Evolutionary conservation across 371 early-diverging fungal species (phyloP), one percentile per base, ranked within the genome.

Genomic region (Cladochytrium tenue): DNA sequence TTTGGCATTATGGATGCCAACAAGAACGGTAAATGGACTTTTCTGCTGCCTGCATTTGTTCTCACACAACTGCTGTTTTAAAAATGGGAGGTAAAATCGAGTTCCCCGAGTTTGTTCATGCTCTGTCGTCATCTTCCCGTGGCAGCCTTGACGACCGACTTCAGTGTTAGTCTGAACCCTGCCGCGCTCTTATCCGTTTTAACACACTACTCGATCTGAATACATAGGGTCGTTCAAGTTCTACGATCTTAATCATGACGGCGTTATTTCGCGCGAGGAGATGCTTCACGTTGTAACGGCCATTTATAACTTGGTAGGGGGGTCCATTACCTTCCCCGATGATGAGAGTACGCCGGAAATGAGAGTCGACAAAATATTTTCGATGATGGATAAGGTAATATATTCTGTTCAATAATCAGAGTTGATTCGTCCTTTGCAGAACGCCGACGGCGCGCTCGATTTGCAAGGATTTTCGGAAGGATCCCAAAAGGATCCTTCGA

Each of bases 231-330:
- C 82, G 20, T 84, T 91, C 70, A 86, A 90, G 82, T 75, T 97
- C 63, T 96, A 95, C 66, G 97, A 97, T 77, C 90, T 94, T 35
- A 90, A 97, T 71, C 84, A 90, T 62, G 95, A 97, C 73, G 92
- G 95, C 25, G 87, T 79, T 72, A 93, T 97, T 64, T 88, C 93
- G 23, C 84, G 84, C 31, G 90, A 89, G 15, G 97, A 97, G 80
- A 94, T 96, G 95, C 68, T 92, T 51, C 78, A 76, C 63, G 92
- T 95, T 58, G 96, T 95, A 7, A 90, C 92, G 53, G 93, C 97
- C 3, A 93, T 97, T 53, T 95, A 95, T 75, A 91, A 90, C 69
- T 93, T 95, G 94, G 92, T 95, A 0, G 96, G 95, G 13, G 89
- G 87, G 63, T 92, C 91, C 90, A 90, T 91, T 51, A 91, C 92